Base-by-base conservation (phyloP, 192 early-diverging fungal species). In the Cetraspora pellucida region DNA sequence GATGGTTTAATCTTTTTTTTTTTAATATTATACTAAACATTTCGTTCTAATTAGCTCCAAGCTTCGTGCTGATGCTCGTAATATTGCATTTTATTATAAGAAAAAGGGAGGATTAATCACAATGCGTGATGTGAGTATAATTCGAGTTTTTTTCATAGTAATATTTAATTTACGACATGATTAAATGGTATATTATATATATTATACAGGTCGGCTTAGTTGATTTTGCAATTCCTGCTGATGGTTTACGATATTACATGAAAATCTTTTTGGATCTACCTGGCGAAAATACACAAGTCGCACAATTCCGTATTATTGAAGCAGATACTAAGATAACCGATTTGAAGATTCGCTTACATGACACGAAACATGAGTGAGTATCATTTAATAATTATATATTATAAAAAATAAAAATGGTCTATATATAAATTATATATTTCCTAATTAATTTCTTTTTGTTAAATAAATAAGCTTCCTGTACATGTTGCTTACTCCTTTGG, bases 41-140 rank as follows among this genome's bases (percentile, higher is more conserved):
- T 27, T 1, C 13, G 28, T 28, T 75, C 11, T 5, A 0, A 16
- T 9, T 60, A 76, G 74, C 30, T 71, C 81, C 10, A 78, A 84
- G 49, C 83, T 89, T 44, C 81, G 81, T 37, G 87, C 88, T 16
- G 81, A 90, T 58, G 81, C 87, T 30, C 76, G 80, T n/a, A 88
- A 90, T 66, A 85, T 89, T 21, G 80, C 85, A 0, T 90, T 90
- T 65, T 89, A 83, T 61, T 85, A 77, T 78, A 78, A 75, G 63
- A 81, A 84, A 72, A 90, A 90, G 80, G 74, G 76, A 14, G 87
- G 87, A 17, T 79, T 90, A 60, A 83, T 86, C 50, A 69, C 75
- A 45, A 67, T 87, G 47, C 71, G 55, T 37, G 89, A 90, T 59
- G 61, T 76, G 37, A 61, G 74, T 63, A 19, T 16, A 1, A 17